phyloP scores from a whole-genome alignment of 805 yeast genomes.

The Grigorovia jiainica region DNA sequence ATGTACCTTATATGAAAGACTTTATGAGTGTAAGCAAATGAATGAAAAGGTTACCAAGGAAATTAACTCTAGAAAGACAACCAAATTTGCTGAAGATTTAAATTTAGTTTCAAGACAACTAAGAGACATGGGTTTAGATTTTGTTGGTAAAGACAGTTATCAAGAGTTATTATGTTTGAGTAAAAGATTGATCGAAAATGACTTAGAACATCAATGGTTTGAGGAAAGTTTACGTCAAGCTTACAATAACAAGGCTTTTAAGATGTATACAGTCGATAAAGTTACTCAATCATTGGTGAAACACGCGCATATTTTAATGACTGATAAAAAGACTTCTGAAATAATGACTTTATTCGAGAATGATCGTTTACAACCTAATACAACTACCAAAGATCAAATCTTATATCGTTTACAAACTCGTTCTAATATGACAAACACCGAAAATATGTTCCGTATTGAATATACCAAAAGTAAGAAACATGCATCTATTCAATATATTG shows the following conservation, averaged over 20 bases:
- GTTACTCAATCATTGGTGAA: conserved; percentile 76
- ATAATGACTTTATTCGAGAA: conserved; percentile 72
- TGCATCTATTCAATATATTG: conserved; percentile 72
- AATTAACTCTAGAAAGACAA: conserved; percentile 49
- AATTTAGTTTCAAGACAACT: conserved; percentile 73
- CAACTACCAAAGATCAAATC: conserved; percentile 82
- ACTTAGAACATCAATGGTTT: conserved; percentile 86
- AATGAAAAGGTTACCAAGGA: conserved; percentile 67
- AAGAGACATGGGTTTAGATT: conserved; percentile 69
- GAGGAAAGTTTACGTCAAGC: conserved; percentile 95
- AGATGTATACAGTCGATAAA: conserved; percentile 86
- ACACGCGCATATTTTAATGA: conserved; percentile 75
- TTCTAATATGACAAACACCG: conserved; percentile 71
- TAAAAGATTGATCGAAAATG: conserved; percentile 75
- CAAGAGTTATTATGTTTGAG: conserved; percentile 68
- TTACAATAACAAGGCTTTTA: conserved; percentile 86
- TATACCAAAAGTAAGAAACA: conserved; percentile 44
- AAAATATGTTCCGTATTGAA: conserved; percentile 83
- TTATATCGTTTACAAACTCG: conserved; percentile 83
- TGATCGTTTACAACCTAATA: conserved; percentile 54
- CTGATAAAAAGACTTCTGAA: conserved; percentile 73
- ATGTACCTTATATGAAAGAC: conserved; percentile 70
- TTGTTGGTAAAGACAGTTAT: conserved; percentile 63
- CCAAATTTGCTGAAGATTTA: conserved; percentile 79
- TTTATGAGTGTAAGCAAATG: conserved; percentile 65